These are phyloP conservation scores for Corymbia calophylla DNA, from an alignment of 441 rosid genomes.

Conservation along the genomic window DNA sequence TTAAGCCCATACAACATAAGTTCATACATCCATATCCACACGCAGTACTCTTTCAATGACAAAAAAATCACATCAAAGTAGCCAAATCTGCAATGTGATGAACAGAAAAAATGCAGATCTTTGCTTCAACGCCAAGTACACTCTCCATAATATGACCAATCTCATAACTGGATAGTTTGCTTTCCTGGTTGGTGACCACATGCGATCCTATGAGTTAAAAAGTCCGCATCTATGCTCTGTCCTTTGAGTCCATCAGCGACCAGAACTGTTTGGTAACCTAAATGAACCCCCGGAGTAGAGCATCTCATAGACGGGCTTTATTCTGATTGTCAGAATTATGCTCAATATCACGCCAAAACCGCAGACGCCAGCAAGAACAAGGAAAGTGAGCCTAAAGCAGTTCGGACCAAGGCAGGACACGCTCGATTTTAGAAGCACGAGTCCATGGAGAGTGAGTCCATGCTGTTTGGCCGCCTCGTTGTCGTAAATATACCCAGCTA, in stretches of 20 bases:
- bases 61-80: neutral
- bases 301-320: slow-evolving; percentile 33
- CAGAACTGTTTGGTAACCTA: slow-evolving; percentile 22
- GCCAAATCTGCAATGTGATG: neutral
- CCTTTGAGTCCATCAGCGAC: slow-evolving; percentile 6
- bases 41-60: neutral
- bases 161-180: neutral
- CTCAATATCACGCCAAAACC: slow-evolving; percentile 21
- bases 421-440: slow-evolving; percentile 7
- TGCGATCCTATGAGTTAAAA: neutral
- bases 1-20: neutral
- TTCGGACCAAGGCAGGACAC: slow-evolving; percentile 29
- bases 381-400: slow-evolving; percentile 41
- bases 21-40: neutral
- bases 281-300: slow-evolving; percentile 36
- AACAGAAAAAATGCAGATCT: neutral
- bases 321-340: slow-evolving; percentile 22
- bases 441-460: slow-evolving; percentile 6
- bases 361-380: slow-evolving; percentile 26
- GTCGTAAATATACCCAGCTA: slow-evolving; percentile 36
- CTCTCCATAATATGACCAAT: neutral
- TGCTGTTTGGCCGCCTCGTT: slow-evolving; percentile 31
- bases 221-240: neutral
- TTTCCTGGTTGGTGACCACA: neutral
- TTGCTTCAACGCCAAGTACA: neutral